Evolutionary conservation across 352 stramenopile species (phyloP).

Genomic region (Pythium dissimile): DNA sequence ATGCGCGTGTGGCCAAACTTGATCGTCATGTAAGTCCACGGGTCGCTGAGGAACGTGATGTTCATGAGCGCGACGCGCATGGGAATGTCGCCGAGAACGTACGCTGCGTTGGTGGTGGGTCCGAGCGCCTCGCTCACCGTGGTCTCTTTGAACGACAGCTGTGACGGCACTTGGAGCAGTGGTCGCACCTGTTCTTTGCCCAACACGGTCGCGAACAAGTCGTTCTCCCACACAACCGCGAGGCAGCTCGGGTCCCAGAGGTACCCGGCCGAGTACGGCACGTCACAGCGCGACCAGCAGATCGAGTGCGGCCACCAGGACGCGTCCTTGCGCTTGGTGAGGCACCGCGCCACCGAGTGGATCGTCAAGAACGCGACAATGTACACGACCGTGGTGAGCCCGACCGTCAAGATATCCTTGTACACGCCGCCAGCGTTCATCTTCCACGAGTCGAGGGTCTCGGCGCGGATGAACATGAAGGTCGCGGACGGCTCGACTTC

Average conservation of each 20-base stretch:
- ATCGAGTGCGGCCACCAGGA: slow-evolving; percentile 22
- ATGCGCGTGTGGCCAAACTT: slow-evolving; percentile 23
- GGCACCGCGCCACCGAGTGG: slow-evolving; percentile 4
- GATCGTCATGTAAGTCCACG: slow-evolving; percentile 24
- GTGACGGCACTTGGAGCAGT: slow-evolving; percentile 13
- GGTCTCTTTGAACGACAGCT: slow-evolving; percentile 16
- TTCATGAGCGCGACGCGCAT: slow-evolving; percentile 28
- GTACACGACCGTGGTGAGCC: slow-evolving; percentile 11
- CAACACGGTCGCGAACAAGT: slow-evolving; percentile 16
- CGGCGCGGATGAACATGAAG: slow-evolving; percentile 29
- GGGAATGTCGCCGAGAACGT: slow-evolving; percentile 16
- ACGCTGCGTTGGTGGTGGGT: slow-evolving; percentile 11
- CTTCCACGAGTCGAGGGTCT: slow-evolving; percentile 31
- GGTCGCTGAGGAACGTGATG: slow-evolving; percentile 27
- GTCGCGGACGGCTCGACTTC: slow-evolving; percentile 26
- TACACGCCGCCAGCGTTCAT: slow-evolving; percentile 29
- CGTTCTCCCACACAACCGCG: slow-evolving; percentile 28
- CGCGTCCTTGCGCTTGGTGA: slow-evolving; percentile 5
- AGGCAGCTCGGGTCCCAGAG: slow-evolving; percentile 31
- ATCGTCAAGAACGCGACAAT: slow-evolving; percentile 2
- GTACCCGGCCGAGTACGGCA: slow-evolving; percentile 27
- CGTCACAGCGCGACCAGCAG: slow-evolving; percentile 24
- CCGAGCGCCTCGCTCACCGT: background rate
- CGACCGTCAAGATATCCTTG: slow-evolving; percentile 22
- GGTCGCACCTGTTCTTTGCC: slow-evolving; percentile 12